Base-by-base conservation (phyloP, 2,329 filamentous ascomycete species). In the Scedosporium apiospermum region DNA sequence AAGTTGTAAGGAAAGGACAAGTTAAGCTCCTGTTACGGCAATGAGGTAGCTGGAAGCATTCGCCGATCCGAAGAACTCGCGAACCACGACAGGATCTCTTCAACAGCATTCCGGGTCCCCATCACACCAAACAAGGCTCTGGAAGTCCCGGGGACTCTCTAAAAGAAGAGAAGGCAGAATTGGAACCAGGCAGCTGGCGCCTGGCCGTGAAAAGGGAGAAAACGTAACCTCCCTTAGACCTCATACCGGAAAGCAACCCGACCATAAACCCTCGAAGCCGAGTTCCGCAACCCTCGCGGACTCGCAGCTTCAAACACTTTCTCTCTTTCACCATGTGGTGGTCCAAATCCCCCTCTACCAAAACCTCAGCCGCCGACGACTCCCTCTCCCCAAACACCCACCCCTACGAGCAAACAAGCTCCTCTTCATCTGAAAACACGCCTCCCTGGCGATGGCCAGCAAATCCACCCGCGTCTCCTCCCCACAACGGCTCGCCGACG, bases 401-500 rank as follows among this genome's bases (percentile, higher is more conserved):
- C 6, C 49, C 49, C 49, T 53, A 53, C 49, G 49, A 53, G 21
- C 49, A 53, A 23, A 53, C 49, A 6, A 53, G 49, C 21, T 53
- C 49, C 49, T 53, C 49, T 5, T 53, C 49, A 23, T 30, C 27
- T 4, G 49, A 16, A 23, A 21, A 53, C 16, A 53, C 27, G 6
- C 27, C 49, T 18, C 42, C 49, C 49, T 53, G 49, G 49, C 49
- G 49, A 23, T 53, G 49, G 49, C 49, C 49, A 9, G 49, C 16
- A 18, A 16, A 16, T 23, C 49, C 49, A 23, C 4, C 6, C 49
- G 3, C n/a, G 21, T 18, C n/a, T 21, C 16, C 30, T 51, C 62
- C 18, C 63, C 61, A 42, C 61, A 61, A 41, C 60, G 64, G 12
- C 23, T 61, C 26, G 46, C 57, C 42, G 63, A 46, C 27, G 21